A percentile compares a stretch with the other conserved stretches of the same genome.
phyloP scores from a whole-genome alignment of 2,329 filamentous ascomycete species.

The Phaeophleospora eucalypticola region DNA sequence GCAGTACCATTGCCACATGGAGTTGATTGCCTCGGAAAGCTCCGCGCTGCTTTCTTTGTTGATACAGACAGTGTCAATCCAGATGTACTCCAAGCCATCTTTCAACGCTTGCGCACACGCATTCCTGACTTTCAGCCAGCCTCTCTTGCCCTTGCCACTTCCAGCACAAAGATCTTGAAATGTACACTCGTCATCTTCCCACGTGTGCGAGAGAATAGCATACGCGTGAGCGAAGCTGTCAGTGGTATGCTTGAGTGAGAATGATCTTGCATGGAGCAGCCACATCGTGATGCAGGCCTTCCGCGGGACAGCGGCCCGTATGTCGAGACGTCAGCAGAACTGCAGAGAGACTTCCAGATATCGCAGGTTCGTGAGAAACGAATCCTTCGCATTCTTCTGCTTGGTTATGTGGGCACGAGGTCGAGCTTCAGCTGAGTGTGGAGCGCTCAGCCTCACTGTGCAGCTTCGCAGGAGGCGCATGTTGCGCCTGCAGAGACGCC shows the following conservation, averaged over 20 bases:
- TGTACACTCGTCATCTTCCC: slow-evolving; percentile 8
- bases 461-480: no score
- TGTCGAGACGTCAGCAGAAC: no score
- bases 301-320: no score
- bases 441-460: no score
- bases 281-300: slow-evolving; percentile 11
- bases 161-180: slow-evolving; percentile 6
- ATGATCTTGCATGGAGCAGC: slow-evolving; percentile 3
- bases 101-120: slow-evolving; percentile 6
- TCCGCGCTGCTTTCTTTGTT: slow-evolving; percentile 15
- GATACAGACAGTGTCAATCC: slow-evolving; percentile 15
- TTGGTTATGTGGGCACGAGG: no score
- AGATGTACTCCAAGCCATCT: slow-evolving; percentile 1
- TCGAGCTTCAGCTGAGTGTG: no score
- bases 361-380: no score
- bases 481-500: no score
- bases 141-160: background rate
- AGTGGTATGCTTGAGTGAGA: slow-evolving; percentile 2
- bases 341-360: no score
- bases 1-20: slow-evolving; percentile 17
- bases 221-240: slow-evolving; percentile 3
- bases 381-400: no score
- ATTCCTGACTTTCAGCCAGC: slow-evolving; percentile 4
- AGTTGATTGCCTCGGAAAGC: slow-evolving; percentile 18
- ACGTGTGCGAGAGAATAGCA: slow-evolving; percentile 13